A percentile compares a stretch with the other conserved stretches of the same genome.
Evolutionary conservation across 495 filamentous ascomycete species (phyloP).

Genomic region (Tuber umbilicatum): DNA sequence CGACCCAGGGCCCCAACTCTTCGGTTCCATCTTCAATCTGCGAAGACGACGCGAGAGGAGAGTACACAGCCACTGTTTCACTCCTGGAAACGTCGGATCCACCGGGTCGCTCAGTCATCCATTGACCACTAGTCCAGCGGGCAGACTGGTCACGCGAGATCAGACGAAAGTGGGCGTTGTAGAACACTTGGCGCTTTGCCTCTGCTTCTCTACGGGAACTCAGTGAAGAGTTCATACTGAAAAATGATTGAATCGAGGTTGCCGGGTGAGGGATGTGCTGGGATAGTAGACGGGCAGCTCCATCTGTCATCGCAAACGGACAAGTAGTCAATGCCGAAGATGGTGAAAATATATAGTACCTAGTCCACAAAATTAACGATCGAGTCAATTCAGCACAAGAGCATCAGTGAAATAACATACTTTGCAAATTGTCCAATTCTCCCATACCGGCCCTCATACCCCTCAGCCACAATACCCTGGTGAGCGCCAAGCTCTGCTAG

Average conservation of each 20-base stretch:
- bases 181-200: slow-evolving; percentile 46
- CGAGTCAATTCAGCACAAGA: neutral
- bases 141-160: slow-evolving; percentile 52
- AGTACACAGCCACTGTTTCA: slow-evolving; percentile 56
- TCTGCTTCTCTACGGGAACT: slow-evolving; percentile 26
- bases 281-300: slow-evolving; percentile 57
- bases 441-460: slow-evolving; percentile 51
- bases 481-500: slow-evolving; percentile 51
- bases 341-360: slow-evolving; percentile 58
- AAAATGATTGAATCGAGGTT: slow-evolving; percentile 29
- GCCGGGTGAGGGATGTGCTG: slow-evolving; percentile 47
- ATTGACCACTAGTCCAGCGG: slow-evolving; percentile 74
- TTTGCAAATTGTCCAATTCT: slow-evolving; percentile 54
- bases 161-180: slow-evolving; percentile 49
- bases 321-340: slow-evolving; percentile 60
- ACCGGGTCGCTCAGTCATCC: slow-evolving; percentile 78
- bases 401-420: slow-evolving; percentile 30
- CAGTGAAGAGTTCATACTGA: slow-evolving; percentile 9
- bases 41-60: slow-evolving; percentile 23
- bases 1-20: slow-evolving; percentile 54
- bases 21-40: slow-evolving; percentile 38
- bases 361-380: slow-evolving; percentile 28
- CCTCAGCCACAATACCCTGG: slow-evolving; percentile 52
- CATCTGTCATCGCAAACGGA: slow-evolving; percentile 65
- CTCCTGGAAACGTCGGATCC: slow-evolving; percentile 67